Conservation (phyloP, 2,329 filamentous ascomycete genomes). For the Alternaria arbusti region DNA sequence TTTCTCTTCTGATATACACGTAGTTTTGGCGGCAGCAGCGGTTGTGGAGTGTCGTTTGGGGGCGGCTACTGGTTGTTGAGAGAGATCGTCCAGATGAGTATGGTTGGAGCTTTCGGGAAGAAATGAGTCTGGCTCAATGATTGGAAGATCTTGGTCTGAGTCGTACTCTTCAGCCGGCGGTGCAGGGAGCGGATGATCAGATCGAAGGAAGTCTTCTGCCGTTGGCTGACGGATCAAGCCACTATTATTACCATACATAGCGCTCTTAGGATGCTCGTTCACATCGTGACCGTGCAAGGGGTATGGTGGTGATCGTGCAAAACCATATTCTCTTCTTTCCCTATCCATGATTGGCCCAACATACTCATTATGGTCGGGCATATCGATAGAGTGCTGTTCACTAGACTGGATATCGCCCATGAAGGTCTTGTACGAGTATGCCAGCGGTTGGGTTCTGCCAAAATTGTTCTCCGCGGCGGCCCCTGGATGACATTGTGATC, state of each 20-base stretch:
- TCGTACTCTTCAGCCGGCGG: conserved; percentile 1
- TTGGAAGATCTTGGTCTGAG: conserved; percentile 6
- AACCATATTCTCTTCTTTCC: neutral
- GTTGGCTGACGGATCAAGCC: conserved; percentile 2
- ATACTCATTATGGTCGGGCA: conserved; percentile 5
- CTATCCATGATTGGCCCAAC: neutral
- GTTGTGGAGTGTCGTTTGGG: neutral
- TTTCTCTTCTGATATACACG: neutral
- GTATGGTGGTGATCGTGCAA: neutral
- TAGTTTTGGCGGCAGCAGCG: neutral
- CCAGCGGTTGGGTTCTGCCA: neutral
- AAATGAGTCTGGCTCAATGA: conserved; percentile 7
- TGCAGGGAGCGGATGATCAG: neutral
- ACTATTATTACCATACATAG: neutral
- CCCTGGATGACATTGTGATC: neutral
- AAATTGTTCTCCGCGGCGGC: neutral
- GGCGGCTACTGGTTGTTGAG: neutral
- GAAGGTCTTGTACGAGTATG: neutral
- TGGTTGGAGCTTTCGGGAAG: neutral
- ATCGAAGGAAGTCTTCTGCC: conserved; percentile 5
- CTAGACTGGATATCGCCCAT: neutral
- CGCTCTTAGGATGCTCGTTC: neutral
- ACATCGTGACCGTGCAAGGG: neutral
- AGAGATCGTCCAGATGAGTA: neutral
- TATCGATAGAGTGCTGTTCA: neutral